Base-by-base conservation (phyloP, 352 stramenopile species). In the Globisporangium uncinulatum region DNA sequence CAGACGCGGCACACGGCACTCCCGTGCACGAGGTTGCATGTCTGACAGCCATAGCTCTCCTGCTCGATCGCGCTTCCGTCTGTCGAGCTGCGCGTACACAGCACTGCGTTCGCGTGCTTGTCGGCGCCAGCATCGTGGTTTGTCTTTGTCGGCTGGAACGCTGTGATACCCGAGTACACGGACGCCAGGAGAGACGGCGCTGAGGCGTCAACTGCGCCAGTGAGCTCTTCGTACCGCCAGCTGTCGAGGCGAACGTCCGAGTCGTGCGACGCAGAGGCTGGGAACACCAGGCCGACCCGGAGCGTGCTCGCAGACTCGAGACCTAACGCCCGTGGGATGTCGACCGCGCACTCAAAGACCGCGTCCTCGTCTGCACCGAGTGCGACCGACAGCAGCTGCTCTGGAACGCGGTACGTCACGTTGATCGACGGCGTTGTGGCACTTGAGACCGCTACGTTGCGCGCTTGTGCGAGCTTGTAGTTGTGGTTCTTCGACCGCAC, bases 21-120 rank as follows among this genome's bases (percentile, higher is more conserved):
- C 21, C 73, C 76, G 63, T 94, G 80, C 21, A 91, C 59, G 13
- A 93, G 65, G 57, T 70, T 81, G 59, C 86, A 95, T 4, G 82
- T 93, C 54, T 95, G 86, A 54, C 86, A 95, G 2, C 82, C 82
- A 34, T 83, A 94, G 17, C 74, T 68, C 39, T 89, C 69, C 67
- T 95, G 86, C 45, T 80, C 67, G 57, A 95, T 78, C 21, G 86
- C 82, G 54, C 84, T 94, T 2, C 83, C 83, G 62, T 95, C 86
- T 2, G 80, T 92, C n/a, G 74, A 78, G 17, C 78, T 70, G 21
- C 81, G 71, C 4, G 80, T 86, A 43, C 85, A 94, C 36, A 68
- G 61, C 41, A 79, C 63, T 0, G 69, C 74, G 36, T 61, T 65
- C 15, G 32, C 47, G 6, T 20, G 36, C 4, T 46, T 67, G 17